A percentile compares a stretch with the other conserved stretches of the same genome.
These are phyloP conservation scores for Vitis vinifera DNA, from an alignment of 164 flowering plant genomes.

Conservation along the genomic window ASM3070453v1 NC_081822.1:8129501-8130000, in stretches of 20 bases:
- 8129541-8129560: slow-evolving; percentile 20
- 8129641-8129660: slow-evolving; percentile 34
- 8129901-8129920: too few species aligned
- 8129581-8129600: slow-evolving; percentile 46
- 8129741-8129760: slow-evolving; percentile 25
- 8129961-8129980: too few species aligned
- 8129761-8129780: neutral
- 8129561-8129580: slow-evolving; percentile 33
- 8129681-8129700: slow-evolving; percentile 28
- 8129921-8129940: too few species aligned
- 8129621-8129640: slow-evolving; percentile 7
- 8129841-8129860: too few species aligned
- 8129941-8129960: too few species aligned
- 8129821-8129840: too few species aligned
- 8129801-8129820: too few species aligned
- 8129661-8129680: slow-evolving; percentile 30
- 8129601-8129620: slow-evolving; percentile 44
- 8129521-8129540: slow-evolving; percentile 23
- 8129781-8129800: too few species aligned
- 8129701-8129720: slow-evolving; percentile 20
- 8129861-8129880: too few species aligned
- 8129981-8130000: too few species aligned
- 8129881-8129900: too few species aligned
- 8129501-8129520: too few species aligned
- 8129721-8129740: slow-evolving; percentile 22